Conservation (phyloP, 352 stramenopile species). For the Sclerospora graminicola region DNA sequence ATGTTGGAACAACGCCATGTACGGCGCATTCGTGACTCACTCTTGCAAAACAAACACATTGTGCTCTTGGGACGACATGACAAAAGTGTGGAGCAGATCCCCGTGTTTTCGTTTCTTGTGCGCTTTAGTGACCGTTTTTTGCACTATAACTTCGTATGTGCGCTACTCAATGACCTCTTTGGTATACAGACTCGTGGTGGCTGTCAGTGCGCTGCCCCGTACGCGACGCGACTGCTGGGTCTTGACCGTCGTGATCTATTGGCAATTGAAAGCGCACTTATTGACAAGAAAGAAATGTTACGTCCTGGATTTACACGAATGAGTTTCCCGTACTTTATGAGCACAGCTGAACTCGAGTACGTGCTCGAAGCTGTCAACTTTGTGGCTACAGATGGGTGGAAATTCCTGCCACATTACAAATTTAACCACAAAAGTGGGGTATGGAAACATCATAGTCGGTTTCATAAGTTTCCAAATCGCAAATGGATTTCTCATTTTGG, state of each 20-base stretch:
- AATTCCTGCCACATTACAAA: constrained; percentile 90
- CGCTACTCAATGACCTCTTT: constrained; percentile 97
- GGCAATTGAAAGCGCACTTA: constrained; percentile 76
- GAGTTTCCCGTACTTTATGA: constrained; percentile 87
- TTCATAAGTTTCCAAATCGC: constrained; percentile 40
- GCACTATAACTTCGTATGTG: constrained; percentile 98
- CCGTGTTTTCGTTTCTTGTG: no score
- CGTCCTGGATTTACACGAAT: constrained; percentile 93
- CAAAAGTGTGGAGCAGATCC: no score
- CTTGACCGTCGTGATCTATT: constrained; percentile 60
- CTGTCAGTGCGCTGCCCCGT: constrained; percentile 90
- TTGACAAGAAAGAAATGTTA: constrained; percentile 90
- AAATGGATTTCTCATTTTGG: constrained; percentile 51
- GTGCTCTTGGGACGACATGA: no score
- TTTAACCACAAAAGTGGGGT: no score
- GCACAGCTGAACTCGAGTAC: constrained; percentile 85
- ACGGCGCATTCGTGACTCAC: no score
- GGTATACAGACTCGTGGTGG: constrained; percentile 81
- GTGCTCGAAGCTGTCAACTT: constrained; percentile 89
- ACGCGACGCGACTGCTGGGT: constrained; percentile 89
- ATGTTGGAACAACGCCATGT: no score
- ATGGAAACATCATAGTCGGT: constrained; percentile 59
- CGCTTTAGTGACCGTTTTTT: constrained; percentile 85
- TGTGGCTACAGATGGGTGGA: constrained; percentile 89
- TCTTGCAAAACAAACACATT: no score